phyloP scores from a whole-genome alignment of 2,329 filamentous ascomycete species.

The Fusarium chuoi region DNA sequence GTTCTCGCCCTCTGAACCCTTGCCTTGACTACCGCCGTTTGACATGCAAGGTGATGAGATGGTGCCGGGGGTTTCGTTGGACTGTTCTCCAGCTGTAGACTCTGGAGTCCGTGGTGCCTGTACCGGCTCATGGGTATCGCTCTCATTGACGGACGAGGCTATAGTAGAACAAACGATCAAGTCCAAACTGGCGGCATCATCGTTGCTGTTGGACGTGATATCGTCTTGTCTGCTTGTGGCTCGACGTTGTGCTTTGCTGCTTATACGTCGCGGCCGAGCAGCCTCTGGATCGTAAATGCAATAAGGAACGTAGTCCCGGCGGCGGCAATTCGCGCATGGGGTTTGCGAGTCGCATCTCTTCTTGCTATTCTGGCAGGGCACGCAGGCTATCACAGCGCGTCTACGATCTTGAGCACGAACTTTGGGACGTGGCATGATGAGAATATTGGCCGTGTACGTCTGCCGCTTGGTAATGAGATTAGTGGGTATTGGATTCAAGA shows the following conservation, averaged over 20 bases:
- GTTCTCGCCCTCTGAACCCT: not conserved
- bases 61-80: not conserved
- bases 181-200: not conserved
- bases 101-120: not conserved
- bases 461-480: not conserved
- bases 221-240: too few species aligned
- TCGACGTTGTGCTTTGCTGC: not conserved
- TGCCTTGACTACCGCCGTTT: not conserved
- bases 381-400: not conserved
- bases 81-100: not conserved
- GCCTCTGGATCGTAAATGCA: not conserved
- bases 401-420: not conserved
- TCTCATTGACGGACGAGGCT: fast-evolving
- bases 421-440: not conserved
- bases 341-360: not conserved
- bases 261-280: not conserved
- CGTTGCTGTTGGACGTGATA: not conserved
- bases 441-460: not conserved
- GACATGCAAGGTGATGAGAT: not conserved
- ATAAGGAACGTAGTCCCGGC: not conserved
- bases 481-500: not conserved
- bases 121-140: fast-evolving
- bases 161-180: not conserved
- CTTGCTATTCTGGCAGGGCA: not conserved
- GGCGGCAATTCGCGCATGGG: not conserved